Percentiles rank a stretch among this genome's conserved stretches.
Conservation (phyloP, 257 asterid species). For the Solanum ossicruentum region DNA sequence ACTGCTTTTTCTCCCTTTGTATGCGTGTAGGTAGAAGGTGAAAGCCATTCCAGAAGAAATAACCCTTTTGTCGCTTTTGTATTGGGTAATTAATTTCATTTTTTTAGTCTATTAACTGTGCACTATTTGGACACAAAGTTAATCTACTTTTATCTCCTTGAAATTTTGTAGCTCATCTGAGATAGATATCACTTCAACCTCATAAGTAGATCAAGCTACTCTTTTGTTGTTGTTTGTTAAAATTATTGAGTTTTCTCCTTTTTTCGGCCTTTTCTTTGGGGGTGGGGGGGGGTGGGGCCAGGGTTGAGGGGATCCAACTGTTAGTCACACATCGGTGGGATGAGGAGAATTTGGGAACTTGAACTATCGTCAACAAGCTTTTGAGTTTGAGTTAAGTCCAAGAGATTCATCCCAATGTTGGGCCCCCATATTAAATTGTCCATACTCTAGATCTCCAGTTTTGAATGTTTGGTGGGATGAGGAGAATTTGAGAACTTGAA, state of each 20-base stretch:
- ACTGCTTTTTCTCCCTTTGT: constrained; percentile 4
- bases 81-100: constrained; percentile 42
- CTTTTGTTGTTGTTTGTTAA: not conserved
- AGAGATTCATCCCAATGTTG: too few species aligned
- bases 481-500: too few species aligned
- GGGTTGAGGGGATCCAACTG: not conserved
- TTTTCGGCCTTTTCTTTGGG: not conserved
- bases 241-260: not conserved
- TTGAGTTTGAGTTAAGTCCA: too few species aligned
- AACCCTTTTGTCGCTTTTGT: constrained; percentile 68
- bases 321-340: too few species aligned
- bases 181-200: not conserved
- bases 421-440: too few species aligned
- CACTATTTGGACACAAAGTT: not conserved
- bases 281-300: not conserved
- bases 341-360: too few species aligned
- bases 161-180: not conserved
- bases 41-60: constrained; percentile 30
- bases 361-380: too few species aligned
- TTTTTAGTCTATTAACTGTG: not conserved
- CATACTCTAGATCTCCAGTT: too few species aligned
- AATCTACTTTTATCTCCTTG: not conserved
- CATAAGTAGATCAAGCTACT: not conserved
- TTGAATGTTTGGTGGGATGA: too few species aligned
- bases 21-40: constrained; percentile 47